Base-by-base conservation (phyloP, 345 rosid species). In the Lepidium africanum region DNA sequence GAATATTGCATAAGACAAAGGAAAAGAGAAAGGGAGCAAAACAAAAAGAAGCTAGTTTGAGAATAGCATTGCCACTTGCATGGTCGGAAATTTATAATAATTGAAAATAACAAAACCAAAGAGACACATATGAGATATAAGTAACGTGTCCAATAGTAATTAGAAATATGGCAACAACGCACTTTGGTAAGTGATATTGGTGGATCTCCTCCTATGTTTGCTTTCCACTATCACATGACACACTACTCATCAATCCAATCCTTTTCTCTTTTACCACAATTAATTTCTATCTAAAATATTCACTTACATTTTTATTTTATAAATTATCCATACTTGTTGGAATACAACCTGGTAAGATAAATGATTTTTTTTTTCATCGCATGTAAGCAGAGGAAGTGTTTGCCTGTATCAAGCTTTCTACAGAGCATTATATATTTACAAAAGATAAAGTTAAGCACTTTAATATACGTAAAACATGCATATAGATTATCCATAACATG, bases 181-280 rank as follows among this genome's bases (percentile, higher is more conserved):
- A 74, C 73, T 74, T 60, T 36, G 69, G 72, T 58, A 73, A 73
- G 72, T 65, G 72, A 73, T 41, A 7, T 41, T 51, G 77, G 77
- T 73, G 72, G 72, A 66, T 65, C 48, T 73, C 59, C 48, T 59
- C 71, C 6, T 46, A 4, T 66, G 67, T 50, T 66, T 66, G 63
- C 61, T 73, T 66, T 73, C 67, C 72, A 59, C 67, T 73, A 12
- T 16, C 23, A 42, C 55, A 59, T 73, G 9, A 12, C 21, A 42
- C 61, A 59, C 32, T 55, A 54, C 39, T 51, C 48, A 59, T 50
- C 55, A 50, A 40, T 35, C 16, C 67, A 23, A 27, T 12, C 21
- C 25, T 16, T 56, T 45, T n/a, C n/a, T 33, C 54, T 66, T 33
- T 51, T 49, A 41, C 52, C 38, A 17, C 56, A 59, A 21, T 15